phyloP scores from a whole-genome alignment of 306 rosid genomes.

The Medicago arabica region DNA sequence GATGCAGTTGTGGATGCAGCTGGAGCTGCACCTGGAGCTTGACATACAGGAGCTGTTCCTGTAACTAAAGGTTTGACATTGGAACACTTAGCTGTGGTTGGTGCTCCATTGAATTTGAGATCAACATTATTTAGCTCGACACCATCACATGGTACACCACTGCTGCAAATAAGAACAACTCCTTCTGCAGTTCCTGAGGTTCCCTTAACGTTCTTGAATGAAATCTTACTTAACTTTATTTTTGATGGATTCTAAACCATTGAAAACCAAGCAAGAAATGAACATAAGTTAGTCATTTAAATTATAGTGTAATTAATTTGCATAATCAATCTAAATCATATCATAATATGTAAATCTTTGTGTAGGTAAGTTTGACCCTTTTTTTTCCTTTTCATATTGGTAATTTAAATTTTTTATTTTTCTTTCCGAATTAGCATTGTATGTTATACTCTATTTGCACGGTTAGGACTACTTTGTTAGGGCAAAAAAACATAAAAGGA shows the following conservation, averaged over 20 bases:
- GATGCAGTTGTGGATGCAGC: no score
- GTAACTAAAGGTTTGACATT: slow-evolving; percentile 15
- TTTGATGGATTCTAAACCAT: background rate
- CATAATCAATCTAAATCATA: no score
- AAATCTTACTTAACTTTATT: background rate
- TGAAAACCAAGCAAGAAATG: background rate
- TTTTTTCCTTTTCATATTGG: no score
- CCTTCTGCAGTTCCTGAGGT: slow-evolving; percentile 12
- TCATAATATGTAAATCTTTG: no score
- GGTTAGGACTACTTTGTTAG: no score
- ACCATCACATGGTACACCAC: slow-evolving; percentile 17
- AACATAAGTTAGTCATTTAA: background rate
- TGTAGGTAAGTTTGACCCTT: no score
- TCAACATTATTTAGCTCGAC: slow-evolving; percentile 16
- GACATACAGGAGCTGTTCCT: slow-evolving; percentile 27
- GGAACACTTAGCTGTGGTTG: background rate
- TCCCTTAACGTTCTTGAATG: background rate
- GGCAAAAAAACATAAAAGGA: no score
- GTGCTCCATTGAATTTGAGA: background rate
- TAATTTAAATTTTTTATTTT: no score
- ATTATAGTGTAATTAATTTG: no score
- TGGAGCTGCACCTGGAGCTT: background rate
- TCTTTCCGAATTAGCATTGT: no score
- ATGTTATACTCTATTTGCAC: no score
- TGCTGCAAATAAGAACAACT: background rate